These are phyloP conservation scores for Kodamaea nitidulidarum DNA, from an alignment of 805 yeast species.

Conservation along the genomic window DNA sequence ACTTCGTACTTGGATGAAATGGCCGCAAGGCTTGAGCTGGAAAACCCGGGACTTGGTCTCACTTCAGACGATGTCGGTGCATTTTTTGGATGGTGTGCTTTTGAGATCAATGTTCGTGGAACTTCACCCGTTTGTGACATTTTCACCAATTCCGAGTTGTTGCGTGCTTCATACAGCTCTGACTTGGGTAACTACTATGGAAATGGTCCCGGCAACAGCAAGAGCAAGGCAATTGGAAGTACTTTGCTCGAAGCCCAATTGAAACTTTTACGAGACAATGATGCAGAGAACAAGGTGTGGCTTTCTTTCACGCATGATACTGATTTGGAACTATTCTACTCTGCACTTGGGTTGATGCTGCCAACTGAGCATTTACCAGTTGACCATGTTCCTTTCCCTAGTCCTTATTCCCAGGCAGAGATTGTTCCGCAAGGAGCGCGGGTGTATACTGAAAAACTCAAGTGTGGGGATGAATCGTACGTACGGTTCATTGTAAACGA, in stretches of 20 bases:
- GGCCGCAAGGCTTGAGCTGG: constrained; percentile 14
- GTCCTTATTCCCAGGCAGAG: constrained; percentile 11
- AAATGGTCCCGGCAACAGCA: constrained; percentile 14
- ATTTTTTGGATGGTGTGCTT: constrained; percentile 14
- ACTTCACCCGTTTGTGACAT: constrained; percentile 13
- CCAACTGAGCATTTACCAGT: constrained; percentile 10
- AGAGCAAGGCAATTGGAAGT: constrained; percentile 10
- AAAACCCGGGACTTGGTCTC: constrained; percentile 14
- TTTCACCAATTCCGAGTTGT: constrained; percentile 15
- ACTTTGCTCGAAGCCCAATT: constrained; percentile 11
- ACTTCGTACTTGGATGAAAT: constrained; percentile 17
- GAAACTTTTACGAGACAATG: constrained; percentile 11
- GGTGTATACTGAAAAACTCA: constrained; percentile 12
- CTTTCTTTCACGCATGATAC: constrained; percentile 16
- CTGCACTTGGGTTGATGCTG: constrained; percentile 12
- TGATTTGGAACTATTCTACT: constrained; percentile 11
- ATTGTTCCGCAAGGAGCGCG: constrained; percentile 15
- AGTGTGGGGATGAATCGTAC: constrained; percentile 9
- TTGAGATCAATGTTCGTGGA: constrained; percentile 14
- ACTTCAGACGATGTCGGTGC: constrained; percentile 9
- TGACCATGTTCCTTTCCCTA: constrained; percentile 10
- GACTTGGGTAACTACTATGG: constrained; percentile 13
- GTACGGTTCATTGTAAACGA: constrained; percentile 15
- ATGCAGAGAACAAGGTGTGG: constrained; percentile 13
- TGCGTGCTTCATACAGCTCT: constrained; percentile 11